Conservation (phyloP, 331 rosid species). For the Acacia pycnantha region DNA sequence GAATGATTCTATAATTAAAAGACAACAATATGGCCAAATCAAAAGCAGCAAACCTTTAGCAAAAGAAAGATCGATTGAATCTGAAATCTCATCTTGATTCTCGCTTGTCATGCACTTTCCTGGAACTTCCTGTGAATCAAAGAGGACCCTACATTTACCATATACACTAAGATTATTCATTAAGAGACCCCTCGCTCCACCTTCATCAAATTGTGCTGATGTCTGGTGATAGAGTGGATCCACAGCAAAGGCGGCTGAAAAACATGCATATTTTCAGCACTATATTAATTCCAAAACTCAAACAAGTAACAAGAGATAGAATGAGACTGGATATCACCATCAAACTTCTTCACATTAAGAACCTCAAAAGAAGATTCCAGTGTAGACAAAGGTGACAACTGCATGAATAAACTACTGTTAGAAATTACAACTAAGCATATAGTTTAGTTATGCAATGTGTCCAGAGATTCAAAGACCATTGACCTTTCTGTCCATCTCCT, state of each 20-base stretch:
- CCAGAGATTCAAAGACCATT: conserved; percentile 12
- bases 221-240: conserved; percentile 98
- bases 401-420: conserved; percentile 47
- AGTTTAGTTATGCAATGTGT: conserved; percentile 15
- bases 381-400: conserved; percentile 90
- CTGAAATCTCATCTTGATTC: conserved; percentile 53
- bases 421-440: conserved; percentile 30
- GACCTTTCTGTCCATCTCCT: conserved; percentile 77
- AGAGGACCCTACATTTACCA: conserved; percentile 84
- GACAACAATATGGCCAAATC: conserved; percentile 26
- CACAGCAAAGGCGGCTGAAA: conserved; percentile 88
- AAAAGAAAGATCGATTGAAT: conserved; percentile 80
- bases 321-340: conserved; percentile 62
- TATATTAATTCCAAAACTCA: conserved; percentile 28
- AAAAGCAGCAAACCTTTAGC: conserved; percentile 65
- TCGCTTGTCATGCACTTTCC: conserved; percentile 55
- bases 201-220: conserved; percentile 96
- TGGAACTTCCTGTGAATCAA: conserved; percentile 94
- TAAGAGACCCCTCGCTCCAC: conserved; percentile 95
- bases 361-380: conserved; percentile 89
- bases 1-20: conserved; percentile 27
- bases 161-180: conserved; percentile 91
- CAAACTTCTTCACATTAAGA: conserved; percentile 90
- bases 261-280: conserved; percentile 32
- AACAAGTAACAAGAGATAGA: conserved; percentile 27